phyloP scores from a whole-genome alignment of 2,329 filamentous ascomycete genomes.

The Botrytis sinoallii region DNA sequence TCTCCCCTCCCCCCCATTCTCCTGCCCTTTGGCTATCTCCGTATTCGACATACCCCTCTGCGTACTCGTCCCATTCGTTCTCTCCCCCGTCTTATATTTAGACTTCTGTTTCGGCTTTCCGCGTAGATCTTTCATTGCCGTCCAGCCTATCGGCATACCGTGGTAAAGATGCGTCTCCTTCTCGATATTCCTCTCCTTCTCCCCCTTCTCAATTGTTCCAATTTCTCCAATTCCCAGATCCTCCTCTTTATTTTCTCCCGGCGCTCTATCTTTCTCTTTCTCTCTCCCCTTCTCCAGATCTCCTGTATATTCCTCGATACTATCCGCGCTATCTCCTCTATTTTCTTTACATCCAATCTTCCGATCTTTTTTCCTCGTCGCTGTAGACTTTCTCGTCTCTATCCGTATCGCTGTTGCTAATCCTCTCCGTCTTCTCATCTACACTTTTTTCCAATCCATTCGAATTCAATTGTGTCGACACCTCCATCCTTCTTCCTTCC shows the following conservation, averaged over 20 bases:
- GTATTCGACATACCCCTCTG: slow-evolving; percentile 21
- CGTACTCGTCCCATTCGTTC: slow-evolving; percentile 7
- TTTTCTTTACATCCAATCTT: not conserved
- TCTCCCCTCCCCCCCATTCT: slow-evolving; percentile 20
- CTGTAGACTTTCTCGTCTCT: not conserved
- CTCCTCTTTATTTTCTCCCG: not conserved
- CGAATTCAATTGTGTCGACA: not conserved
- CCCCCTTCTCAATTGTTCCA: not conserved
- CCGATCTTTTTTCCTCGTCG: not conserved
- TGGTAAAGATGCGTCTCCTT: not conserved
- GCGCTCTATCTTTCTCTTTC: not conserved
- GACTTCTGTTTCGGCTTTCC: not conserved
- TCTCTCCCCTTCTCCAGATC: not conserved
- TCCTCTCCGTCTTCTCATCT: not conserved
- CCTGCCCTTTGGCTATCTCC: slow-evolving; percentile 25
- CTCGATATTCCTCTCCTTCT: not conserved
- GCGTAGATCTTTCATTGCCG: not conserved
- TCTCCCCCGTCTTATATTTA: not conserved
- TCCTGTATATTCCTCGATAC: not conserved
- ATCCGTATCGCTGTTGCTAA: not conserved
- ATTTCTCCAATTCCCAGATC: not conserved
- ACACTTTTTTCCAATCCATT: not conserved
- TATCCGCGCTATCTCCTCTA: not conserved
- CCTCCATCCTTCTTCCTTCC: not conserved
- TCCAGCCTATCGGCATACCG: slow-evolving; percentile 16